These are phyloP conservation scores for Juglanconis oblonga DNA, from an alignment of 2,329 filamentous ascomycete genomes.

Conservation along the genomic window DNA sequence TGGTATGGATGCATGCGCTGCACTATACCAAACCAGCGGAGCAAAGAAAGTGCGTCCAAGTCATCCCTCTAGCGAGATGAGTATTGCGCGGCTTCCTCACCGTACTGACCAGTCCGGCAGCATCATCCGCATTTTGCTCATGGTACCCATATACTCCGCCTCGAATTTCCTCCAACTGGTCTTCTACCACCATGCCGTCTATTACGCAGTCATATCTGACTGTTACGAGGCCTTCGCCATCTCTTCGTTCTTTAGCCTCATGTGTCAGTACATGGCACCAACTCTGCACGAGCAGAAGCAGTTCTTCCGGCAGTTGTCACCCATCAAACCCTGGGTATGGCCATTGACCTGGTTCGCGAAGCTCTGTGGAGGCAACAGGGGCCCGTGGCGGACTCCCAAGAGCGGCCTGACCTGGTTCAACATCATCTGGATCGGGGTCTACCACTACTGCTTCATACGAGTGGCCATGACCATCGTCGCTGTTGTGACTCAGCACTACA, in stretches of 20 bases:
- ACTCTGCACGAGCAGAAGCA: constrained; percentile 77
- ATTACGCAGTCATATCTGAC: constrained; percentile 77
- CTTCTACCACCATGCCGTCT: constrained; percentile 75
- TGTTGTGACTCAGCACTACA: constrained; percentile 67
- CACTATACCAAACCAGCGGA: constrained; percentile 60
- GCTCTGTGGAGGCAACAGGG: constrained; percentile 67
- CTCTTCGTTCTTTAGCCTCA: constrained; percentile 77
- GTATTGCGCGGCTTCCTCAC: background rate
- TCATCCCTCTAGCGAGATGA: background rate
- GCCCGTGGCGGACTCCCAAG: constrained; percentile 69
- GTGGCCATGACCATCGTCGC: constrained; percentile 77
- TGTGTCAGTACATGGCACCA: constrained; percentile 78
- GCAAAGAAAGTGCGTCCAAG: constrained; percentile 50
- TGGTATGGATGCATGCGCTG: constrained; percentile 57
- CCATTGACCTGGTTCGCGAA: constrained; percentile 68
- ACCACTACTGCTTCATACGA: constrained; percentile 82
- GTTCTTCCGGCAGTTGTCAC: constrained; percentile 69
- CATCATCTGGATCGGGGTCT: constrained; percentile 76
- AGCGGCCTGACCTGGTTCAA: constrained; percentile 92
- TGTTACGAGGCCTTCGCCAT: constrained; percentile 91
- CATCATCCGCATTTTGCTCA: constrained; percentile 84
- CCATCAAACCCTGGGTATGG: constrained; percentile 70
- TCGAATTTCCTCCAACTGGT: constrained; percentile 71
- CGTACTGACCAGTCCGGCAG: constrained; percentile 35
- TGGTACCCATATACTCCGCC: constrained; percentile 78